Base-by-base conservation (phyloP, 2,329 filamentous ascomycete species). In the Phoma sp. region DNA sequence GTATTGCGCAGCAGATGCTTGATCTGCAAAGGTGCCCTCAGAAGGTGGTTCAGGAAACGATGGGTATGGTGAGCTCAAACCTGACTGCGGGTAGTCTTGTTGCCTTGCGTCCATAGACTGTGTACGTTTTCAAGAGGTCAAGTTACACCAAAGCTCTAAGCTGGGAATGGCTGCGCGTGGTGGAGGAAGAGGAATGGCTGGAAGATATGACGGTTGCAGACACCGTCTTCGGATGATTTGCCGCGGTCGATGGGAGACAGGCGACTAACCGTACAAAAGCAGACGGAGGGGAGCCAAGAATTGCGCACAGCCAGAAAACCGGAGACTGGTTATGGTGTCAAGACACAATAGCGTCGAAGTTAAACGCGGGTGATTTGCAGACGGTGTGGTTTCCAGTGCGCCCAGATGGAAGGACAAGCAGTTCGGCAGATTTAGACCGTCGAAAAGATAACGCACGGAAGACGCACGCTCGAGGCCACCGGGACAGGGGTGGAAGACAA, bases 1-100 rank as follows among this genome's bases (percentile, higher is more conserved):
- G 80, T 96, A 96, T 79, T 93, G 89, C 80, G 89, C 90, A 89
- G 90, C 89, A 90, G 92, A 90, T 79, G 89, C 84, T 84, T 91
- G 90, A 89, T 96, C 93, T 95, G 89, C 86, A 80, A 84, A 75
- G 60, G 88, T 85, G 77, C 84, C 87, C 89, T 96, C 91, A 92
- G 91, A 93, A 83, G 88, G 84, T 79, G 85, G 72, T 74, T 80
- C 78, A 70, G 74, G 74, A 68, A 82, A 82, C 59, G 78, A 75
- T 78, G 77, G 73, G 77, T 82, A 81, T 75, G 82, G 81, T 75
- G 77, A 77, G 74, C 72, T 78, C 79, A 81, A 80, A 81, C 79
- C 79, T 81, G 79, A 79, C 78, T 81, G 76, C 74, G 75, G 75
- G 68, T 81, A 81, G 52, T 81, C 79, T 69, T 77, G 69, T 77